Evolutionary conservation across 768 basidiomycete genomes (phyloP).

Genomic region (Paxillus rubicundulus): DNA sequence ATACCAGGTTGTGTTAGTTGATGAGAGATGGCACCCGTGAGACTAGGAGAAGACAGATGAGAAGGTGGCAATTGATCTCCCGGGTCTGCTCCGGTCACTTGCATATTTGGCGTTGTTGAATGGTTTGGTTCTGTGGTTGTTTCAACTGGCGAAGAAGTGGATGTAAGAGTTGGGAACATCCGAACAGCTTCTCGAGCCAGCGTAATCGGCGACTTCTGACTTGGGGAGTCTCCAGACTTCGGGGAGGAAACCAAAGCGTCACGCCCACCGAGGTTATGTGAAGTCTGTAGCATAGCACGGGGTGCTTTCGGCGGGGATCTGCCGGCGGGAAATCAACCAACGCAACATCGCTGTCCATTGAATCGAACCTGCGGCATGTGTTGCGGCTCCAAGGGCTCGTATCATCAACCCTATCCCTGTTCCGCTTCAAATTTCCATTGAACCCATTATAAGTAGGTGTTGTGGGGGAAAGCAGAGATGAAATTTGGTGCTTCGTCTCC

Average conservation of each 20-base stretch:
- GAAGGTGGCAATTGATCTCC: background rate
- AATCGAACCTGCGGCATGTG: conserved; percentile 16
- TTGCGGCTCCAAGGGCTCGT: conserved; percentile 12
- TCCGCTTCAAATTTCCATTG: conserved; percentile 8
- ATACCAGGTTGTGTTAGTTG: conserved; percentile 19
- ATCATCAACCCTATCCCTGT: conserved; percentile 12
- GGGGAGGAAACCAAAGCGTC: conserved; percentile 3
- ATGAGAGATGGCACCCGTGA: conserved; percentile 12
- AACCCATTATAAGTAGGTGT: conserved; percentile 1
- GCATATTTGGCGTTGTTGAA: background rate
- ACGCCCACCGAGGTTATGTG: background rate
- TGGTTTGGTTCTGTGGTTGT: background rate
- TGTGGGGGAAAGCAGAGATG: conserved; percentile 7
- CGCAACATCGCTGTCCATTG: conserved; percentile 22
- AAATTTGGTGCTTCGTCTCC: conserved; percentile 24
- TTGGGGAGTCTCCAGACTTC: background rate
- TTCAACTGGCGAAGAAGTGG: background rate
- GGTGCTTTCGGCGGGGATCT: conserved; percentile 20
- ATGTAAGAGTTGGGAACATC: conserved; percentile 6
- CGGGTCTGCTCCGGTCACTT: background rate
- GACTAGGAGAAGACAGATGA: background rate
- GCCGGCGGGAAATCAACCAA: conserved; percentile 15
- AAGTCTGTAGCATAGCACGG: conserved; percentile 17
- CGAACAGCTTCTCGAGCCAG: conserved; percentile 1
- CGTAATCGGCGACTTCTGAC: conserved; percentile 1